A percentile compares a stretch with the other conserved stretches of the same genome.
Conservation (phyloP, 176 grass and related monocot genomes). For the Phragmites australis region DNA sequence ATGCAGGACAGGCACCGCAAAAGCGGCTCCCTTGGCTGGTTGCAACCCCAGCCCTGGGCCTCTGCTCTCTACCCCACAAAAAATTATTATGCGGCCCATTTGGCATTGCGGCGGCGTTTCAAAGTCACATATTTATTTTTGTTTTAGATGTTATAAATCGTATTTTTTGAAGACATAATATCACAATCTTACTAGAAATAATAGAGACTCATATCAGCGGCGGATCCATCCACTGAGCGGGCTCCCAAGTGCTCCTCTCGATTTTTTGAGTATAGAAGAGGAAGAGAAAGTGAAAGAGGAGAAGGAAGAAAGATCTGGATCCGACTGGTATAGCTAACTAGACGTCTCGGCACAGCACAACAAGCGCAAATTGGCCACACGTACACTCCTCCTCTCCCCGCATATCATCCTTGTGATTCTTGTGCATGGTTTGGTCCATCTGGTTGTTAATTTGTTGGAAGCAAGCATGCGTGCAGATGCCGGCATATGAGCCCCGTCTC, state of each 20-base stretch:
- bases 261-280: too few relatives aligned
- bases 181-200: too few relatives aligned
- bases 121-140: not conserved
- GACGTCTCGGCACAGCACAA: too few relatives aligned
- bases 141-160: not conserved
- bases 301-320: too few relatives aligned
- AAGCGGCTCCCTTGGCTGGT: conserved; percentile 38
- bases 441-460: conserved; percentile 20
- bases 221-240: too few relatives aligned
- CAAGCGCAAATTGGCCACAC: not conserved
- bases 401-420: conserved; percentile 7
- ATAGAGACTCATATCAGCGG: not conserved
- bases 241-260: too few relatives aligned
- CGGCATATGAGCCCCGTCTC: not conserved
- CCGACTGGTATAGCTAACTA: not conserved
- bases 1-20: conserved; percentile 18
- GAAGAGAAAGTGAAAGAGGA: too few relatives aligned
- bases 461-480: not conserved
- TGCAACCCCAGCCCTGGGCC: not conserved
- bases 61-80: conserved; percentile 5
- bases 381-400: not conserved
- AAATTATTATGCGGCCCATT: not conserved
- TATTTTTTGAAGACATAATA: not conserved
- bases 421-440: conserved; percentile 33
- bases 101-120: not conserved